These are phyloP conservation scores for Penicillium sp. DNA, from an alignment of 2,329 filamentous ascomycete species.

Conservation along the genomic window DNA sequence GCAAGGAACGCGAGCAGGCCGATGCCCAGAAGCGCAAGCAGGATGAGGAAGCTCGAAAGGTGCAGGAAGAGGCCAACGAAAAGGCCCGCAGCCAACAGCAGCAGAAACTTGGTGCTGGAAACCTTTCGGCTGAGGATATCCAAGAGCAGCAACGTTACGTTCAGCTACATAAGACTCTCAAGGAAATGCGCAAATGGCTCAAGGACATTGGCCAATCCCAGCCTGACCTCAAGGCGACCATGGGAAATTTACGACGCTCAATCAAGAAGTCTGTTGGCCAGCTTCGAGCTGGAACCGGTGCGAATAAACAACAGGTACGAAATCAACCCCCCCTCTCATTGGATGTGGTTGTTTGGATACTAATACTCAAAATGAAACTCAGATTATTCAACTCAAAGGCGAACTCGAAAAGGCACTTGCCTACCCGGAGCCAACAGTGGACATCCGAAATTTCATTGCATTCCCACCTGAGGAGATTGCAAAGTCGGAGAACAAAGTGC, in stretches of 20 bases:
- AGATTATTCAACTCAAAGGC: conserved; percentile 48
- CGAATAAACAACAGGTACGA: conserved; percentile 58
- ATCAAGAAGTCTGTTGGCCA: conserved; percentile 74
- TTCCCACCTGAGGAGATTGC: conserved; percentile 42
- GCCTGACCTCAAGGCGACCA: conserved; percentile 59
- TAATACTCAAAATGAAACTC: conserved; percentile 9
- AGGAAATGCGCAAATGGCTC: conserved; percentile 57
- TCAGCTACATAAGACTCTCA: conserved; percentile 67
- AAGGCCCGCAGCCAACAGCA: conserved; percentile 32
- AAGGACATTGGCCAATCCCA: conserved; percentile 57
- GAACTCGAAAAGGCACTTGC: conserved; percentile 57
- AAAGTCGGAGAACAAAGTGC: conserved; percentile 52
- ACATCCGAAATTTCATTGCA: conserved; percentile 57
- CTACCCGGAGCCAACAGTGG: conserved; percentile 55
- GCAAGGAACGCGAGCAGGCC: conserved; percentile 34
- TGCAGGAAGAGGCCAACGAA: conserved; percentile 32
- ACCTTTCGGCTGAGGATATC: conserved; percentile 39
- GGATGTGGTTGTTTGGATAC: not conserved
- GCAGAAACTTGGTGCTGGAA: conserved; percentile 29
- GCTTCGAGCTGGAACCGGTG: conserved; percentile 60
- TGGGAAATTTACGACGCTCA: conserved; percentile 70
- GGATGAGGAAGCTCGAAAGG: conserved; percentile 31
- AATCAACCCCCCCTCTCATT: no score
- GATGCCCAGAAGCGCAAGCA: conserved; percentile 36
- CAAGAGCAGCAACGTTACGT: conserved; percentile 51